Evolutionary conservation across 2,329 filamentous ascomycete genomes (phyloP).

Genomic region (Camptophora hylomeconis): DNA sequence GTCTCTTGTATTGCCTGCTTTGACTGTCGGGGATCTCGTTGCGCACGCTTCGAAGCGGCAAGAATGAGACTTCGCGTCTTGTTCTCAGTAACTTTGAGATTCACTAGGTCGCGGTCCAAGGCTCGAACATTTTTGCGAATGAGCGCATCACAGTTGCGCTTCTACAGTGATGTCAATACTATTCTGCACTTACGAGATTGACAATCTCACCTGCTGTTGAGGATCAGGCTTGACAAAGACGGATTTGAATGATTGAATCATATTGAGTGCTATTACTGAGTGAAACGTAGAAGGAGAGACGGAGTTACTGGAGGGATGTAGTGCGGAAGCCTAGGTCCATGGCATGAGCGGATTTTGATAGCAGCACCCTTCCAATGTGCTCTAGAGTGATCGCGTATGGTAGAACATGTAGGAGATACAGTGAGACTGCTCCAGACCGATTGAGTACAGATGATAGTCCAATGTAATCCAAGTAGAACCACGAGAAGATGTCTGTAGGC

Average conservation of each 20-base stretch:
- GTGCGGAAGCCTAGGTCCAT: no score
- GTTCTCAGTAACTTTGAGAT: constrained; percentile 63
- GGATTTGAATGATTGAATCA: constrained; percentile 75
- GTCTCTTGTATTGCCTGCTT: constrained; percentile 71
- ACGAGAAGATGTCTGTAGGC: no score
- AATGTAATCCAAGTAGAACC: no score
- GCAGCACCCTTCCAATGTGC: no score
- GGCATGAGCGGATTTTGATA: no score
- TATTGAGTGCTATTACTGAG: background rate
- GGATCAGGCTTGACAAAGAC: constrained; percentile 90
- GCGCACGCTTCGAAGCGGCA: constrained; percentile 65
- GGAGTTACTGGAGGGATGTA: no score
- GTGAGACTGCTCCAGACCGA: no score
- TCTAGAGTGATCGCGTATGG: no score
- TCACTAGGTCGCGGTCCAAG: constrained; percentile 79
- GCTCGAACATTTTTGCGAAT: constrained; percentile 85
- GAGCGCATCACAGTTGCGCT: constrained; percentile 86
- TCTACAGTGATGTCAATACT: constrained; percentile 37
- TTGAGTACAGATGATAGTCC: no score
- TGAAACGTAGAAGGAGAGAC: background rate
- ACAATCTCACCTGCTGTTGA: constrained; percentile 73
- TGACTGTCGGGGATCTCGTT: constrained; percentile 65
- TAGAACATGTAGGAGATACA: no score
- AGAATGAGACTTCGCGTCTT: constrained; percentile 81
- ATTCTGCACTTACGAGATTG: constrained; percentile 2